Evolutionary conservation across 352 stramenopile species (phyloP).

Genomic region (Phytopythium vexans): DNA sequence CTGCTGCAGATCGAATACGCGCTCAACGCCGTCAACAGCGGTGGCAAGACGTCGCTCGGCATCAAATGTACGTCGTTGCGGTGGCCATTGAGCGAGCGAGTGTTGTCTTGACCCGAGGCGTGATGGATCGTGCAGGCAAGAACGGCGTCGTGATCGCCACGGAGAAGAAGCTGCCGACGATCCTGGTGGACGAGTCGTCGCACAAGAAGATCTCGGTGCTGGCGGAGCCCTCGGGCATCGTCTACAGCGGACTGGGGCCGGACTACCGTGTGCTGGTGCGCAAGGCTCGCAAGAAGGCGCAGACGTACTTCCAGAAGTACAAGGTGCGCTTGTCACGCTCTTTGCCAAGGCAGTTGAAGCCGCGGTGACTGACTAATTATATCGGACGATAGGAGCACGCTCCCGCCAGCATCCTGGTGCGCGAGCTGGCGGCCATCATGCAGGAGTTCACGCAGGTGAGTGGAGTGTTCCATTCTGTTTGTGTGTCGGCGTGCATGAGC

Average conservation of each 20-base stretch:
- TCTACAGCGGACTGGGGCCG: constrained; percentile 97
- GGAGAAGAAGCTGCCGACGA: constrained; percentile 97
- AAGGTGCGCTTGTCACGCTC: constrained; percentile 28
- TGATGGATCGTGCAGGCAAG: constrained; percentile 68
- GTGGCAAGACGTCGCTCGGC: constrained; percentile 97
- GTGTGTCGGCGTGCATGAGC: neutral
- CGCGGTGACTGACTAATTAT: no score
- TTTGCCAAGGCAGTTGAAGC: neutral
- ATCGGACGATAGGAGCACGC: constrained; percentile 71
- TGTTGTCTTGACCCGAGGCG: neutral
- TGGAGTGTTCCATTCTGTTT: constrained; percentile 2
- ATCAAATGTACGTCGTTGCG: constrained; percentile 87
- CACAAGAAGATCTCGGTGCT: constrained; percentile 97
- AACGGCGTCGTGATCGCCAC: constrained; percentile 99
- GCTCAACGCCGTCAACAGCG: constrained; percentile 96
- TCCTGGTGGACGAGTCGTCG: constrained; percentile 94
- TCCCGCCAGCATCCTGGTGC: constrained; percentile 95
- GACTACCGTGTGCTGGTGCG: constrained; percentile 98
- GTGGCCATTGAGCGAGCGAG: neutral
- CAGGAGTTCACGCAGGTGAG: constrained; percentile 96
- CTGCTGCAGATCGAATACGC: constrained; percentile 99
- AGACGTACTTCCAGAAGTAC: constrained; percentile 96
- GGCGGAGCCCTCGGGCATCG: constrained; percentile 90
- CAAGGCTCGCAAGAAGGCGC: constrained; percentile 95
- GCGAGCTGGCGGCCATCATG: constrained; percentile 97